Base-by-base conservation (phyloP, 164 flowering plant species). In the Berberis thunbergii region DNA sequence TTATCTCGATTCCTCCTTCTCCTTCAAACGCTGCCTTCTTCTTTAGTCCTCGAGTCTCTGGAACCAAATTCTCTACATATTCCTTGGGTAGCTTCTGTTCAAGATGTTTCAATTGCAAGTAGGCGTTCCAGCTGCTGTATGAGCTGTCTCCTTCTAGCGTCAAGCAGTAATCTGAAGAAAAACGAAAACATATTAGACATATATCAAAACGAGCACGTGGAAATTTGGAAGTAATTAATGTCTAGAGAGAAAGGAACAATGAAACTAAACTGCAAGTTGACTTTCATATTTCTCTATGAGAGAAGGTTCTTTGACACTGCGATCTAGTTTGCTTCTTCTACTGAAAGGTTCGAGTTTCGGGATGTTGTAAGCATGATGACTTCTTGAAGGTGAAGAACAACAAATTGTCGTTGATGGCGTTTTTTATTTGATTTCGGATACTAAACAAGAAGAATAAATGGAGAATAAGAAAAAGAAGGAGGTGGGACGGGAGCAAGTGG, bases 271-370 rank as follows among this genome's bases (percentile, higher is more conserved):
- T 9, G 85, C 66, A 38, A 92, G 79, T 4, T 89, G 83, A 55
- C 67, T 80, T 61, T 86, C 85, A 4, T 81, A 52, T 64, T 86
- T 93, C 59, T 88, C 80, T 46, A 92, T 82, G 74, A 87, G 68
- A 2, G 96, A 85, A 40, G 85, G 96, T 3, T 86, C 91, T 64
- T 76, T 81, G 41, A 86, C 6, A 46, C 67, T 74, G 3, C 94
- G 80, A 40, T 85, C 94, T 56, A 85, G 49, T 73, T 74, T 81
- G 79, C 70, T 79, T 50, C 96, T 78, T 50, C 91, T 71, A 79
- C 83, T 86, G 65, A 93, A 93, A 52, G 88, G 86, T 71, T 84
- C 86, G 39, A 87, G 95, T 77, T 89, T 93, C 0, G 98, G 98
- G 7, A 87, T 79, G 43, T 49, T 48, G 11, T 56, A 5, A 41